Evolutionary conservation across 139 green algal genomes (phyloP).

Genomic region (Chlorella sp.): DNA sequence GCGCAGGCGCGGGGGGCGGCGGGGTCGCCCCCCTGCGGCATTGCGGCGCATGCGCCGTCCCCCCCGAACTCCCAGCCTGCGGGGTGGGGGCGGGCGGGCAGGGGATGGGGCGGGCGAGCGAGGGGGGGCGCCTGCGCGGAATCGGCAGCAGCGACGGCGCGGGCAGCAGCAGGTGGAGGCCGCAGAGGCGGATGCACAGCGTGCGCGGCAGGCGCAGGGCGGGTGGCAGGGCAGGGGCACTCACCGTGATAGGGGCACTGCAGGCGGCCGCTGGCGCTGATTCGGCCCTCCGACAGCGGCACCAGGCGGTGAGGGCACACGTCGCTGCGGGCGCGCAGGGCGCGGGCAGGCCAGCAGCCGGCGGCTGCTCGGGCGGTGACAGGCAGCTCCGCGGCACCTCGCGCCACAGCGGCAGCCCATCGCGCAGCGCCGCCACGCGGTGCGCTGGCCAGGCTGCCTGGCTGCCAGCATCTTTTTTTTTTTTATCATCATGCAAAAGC

Average conservation of each 20-base stretch:
- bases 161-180: too few species aligned
- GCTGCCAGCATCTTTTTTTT: too few species aligned
- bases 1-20: conserved; percentile 31
- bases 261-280: conserved; percentile 39
- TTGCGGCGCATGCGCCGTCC: conserved; percentile 39
- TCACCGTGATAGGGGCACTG: conserved; percentile 53
- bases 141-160: too few species aligned
- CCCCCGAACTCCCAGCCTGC: conserved; percentile 49
- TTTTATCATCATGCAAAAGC: too few species aligned
- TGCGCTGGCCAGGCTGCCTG: not conserved
- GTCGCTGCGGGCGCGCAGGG: conserved; percentile 17
- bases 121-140: not conserved
- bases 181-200: not conserved
- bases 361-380: not conserved
- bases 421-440: not conserved
- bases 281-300: conserved; percentile 52
- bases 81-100: not conserved
- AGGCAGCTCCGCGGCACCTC: not conserved
- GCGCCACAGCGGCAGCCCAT: not conserved
- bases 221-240: not conserved
- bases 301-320: conserved; percentile 57
- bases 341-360: not conserved
- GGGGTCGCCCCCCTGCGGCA: conserved; percentile 52
- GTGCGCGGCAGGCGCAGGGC: too few species aligned
- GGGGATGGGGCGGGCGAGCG: not conserved